Evolutionary conservation across 495 filamentous ascomycete species (phyloP), one percentile per base, ranked within the genome.

Genomic region (Penicillium ucsense): DNA sequence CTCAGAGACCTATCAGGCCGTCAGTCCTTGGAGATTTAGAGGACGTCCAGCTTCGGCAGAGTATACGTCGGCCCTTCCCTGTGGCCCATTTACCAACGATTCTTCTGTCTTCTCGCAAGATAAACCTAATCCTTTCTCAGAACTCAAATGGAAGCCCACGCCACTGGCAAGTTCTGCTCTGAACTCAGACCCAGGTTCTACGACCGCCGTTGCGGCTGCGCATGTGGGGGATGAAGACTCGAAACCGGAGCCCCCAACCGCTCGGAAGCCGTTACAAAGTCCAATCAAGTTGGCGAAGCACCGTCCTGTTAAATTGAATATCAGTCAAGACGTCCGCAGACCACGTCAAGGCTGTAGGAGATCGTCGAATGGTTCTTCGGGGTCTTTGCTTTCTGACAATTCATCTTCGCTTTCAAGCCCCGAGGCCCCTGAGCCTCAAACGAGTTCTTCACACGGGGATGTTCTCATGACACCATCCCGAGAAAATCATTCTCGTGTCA

Each of bases 261-360:
- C 56, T 1, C 61, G 56, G 34, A 61, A 64, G 35, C 66, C 59
- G 9, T 42, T 72, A 20, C 63, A 72, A 31, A 72, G 68, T 28
- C 68, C 68, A 2, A 72, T 72, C 31, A 72, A 68, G 35, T 60
- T 72, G 8, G 61, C 61, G 12, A 66, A 63, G 43, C 30, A 12
- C 4, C 61, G 66, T 8, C 56, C 56, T 28, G 62, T 45, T 8
- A 59, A 54, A 11, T 31, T 60, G n/a, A 47, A 54, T 53, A 51
- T 63, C 2, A 57, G 60, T 3, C 57, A 62, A 37, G 46, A 57
- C 11, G 39, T 49, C 5, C 43, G 41, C 5, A 64, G 55, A 6
- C 31, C 53, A n/a, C 59, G 42, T 31, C 45, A 33, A 45, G 65
- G 45, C 31, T 44, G 38, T 45, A 65, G 63, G 38, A 63, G 60